These are phyloP conservation scores for Handroanthus guayacan DNA, from an alignment of 257 asterid species.

Conservation along the genomic window DNA sequence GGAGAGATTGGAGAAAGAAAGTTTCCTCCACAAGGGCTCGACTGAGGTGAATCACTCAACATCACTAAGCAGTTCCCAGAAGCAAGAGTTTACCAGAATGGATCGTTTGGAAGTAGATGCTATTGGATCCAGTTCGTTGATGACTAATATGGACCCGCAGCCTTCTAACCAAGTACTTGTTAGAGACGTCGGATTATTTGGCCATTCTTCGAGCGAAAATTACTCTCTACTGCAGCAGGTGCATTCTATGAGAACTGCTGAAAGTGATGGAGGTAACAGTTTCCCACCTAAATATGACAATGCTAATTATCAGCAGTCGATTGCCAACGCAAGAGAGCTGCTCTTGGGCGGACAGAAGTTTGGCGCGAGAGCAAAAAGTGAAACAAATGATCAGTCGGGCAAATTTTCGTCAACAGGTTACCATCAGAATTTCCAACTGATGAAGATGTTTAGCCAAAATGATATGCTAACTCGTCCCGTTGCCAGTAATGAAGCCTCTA, in stretches of 20 bases:
- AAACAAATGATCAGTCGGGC: conserved; percentile 36
- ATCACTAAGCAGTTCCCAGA: conserved; percentile 30
- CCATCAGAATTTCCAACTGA: conserved; percentile 36
- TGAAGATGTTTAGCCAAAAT: conserved; percentile 34
- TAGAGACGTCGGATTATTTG: conserved; percentile 41
- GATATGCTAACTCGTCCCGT: conserved; percentile 33
- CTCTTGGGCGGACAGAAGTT: conserved; percentile 39
- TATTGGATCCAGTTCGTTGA: conserved; percentile 34
- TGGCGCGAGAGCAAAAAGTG: conserved; percentile 41
- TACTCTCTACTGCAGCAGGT: conserved; percentile 43
- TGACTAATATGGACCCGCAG: conserved; percentile 35
- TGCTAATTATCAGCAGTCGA: conserved; percentile 44
- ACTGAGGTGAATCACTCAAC: conserved; percentile 34
- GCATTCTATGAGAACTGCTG: conserved; percentile 42
- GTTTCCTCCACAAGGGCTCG: conserved; percentile 33
- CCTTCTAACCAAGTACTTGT: conserved; percentile 38
- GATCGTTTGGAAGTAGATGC: conserved; percentile 38
- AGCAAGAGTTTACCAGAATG: conserved; percentile 34
- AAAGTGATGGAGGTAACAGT: conserved; percentile 35
- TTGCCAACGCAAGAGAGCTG: conserved; percentile 47
- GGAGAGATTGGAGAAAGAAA: conserved; percentile 27
- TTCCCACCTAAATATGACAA: conserved; percentile 36
- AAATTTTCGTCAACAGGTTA: conserved; percentile 40
- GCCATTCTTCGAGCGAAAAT: conserved; percentile 47
- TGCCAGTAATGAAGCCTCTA: conserved; percentile 38